Evolutionary conservation across 1,284 basidiomycete species (phyloP).

Genomic region (Tranzscheliella williamsii): DNA sequence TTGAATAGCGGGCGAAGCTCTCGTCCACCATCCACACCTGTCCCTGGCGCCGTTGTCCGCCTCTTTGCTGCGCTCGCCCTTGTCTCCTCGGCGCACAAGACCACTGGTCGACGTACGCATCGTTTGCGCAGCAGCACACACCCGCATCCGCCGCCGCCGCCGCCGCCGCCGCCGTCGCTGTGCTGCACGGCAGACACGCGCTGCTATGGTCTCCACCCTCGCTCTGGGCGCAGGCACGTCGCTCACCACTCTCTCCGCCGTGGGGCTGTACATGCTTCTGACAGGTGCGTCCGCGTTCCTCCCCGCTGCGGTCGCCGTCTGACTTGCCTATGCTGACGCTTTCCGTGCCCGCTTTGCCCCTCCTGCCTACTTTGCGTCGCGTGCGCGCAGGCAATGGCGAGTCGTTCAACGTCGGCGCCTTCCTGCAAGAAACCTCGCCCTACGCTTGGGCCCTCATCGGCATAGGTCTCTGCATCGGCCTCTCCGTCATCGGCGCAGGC

Average conservation of each 20-base stretch:
- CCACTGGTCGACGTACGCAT: too few species aligned
- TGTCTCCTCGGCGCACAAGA: too few species aligned
- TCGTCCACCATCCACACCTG: too few species aligned
- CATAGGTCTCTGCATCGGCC: slow-evolving; percentile 87
- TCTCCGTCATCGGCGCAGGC: slow-evolving; percentile 91
- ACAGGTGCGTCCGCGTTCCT: slow-evolving; percentile 29
- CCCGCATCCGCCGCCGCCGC: too few species aligned
- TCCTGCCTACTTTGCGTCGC: background rate
- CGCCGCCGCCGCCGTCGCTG: too few species aligned
- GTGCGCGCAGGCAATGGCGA: slow-evolving; percentile 30
- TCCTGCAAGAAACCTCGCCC: slow-evolving; percentile 90
- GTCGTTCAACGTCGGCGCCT: slow-evolving; percentile 61
- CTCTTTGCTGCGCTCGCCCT: too few species aligned
- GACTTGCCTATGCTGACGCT: too few species aligned
- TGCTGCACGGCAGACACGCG: too few species aligned
- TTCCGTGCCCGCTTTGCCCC: background rate
- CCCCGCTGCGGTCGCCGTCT: too few species aligned
- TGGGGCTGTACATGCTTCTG: slow-evolving; percentile 42
- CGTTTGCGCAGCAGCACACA: too few species aligned
- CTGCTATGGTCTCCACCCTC: slow-evolving; percentile 32
- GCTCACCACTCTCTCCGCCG: slow-evolving; percentile 17
- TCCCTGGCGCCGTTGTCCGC: too few species aligned
- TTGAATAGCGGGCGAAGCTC: too few species aligned
- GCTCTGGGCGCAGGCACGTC: slow-evolving; percentile 10
- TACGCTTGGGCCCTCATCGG: slow-evolving; percentile 90